A percentile compares a stretch with the other conserved stretches of the same genome.
phyloP scores from a whole-genome alignment of 768 basidiomycete genomes.

The Rhodotorula kratochvilovae region DNA sequence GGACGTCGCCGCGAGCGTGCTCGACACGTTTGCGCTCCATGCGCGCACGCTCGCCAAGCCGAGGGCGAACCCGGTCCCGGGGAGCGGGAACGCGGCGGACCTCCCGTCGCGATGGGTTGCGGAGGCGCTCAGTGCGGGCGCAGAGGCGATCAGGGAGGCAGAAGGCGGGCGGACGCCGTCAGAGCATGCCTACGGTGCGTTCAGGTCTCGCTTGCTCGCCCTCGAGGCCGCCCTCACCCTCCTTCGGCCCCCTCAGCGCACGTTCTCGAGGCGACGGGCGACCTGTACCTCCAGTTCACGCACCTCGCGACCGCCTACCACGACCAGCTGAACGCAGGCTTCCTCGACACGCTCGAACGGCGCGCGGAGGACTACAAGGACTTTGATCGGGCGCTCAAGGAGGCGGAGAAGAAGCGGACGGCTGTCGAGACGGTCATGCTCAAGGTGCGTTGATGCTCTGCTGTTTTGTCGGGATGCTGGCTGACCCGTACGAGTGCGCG shows the following conservation, averaged over 20 bases:
- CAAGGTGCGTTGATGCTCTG: neutral
- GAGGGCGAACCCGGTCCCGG: neutral
- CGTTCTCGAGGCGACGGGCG: neutral
- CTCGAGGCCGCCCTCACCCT: neutral
- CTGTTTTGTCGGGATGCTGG: neutral
- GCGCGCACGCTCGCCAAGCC: conserved; percentile 8
- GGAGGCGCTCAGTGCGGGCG: neutral
- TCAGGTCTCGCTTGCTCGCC: too few relatives aligned
- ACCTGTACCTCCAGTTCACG: neutral
- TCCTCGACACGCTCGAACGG: conserved; percentile 1
- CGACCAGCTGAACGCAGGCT: neutral
- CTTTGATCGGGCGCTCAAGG: neutral
- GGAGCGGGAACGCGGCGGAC: neutral
- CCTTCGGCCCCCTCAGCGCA: neutral
- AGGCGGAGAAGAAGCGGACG: conserved; percentile 23
- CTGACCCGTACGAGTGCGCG: neutral
- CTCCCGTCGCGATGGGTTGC: conserved; percentile 2
- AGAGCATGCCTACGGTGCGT: neutral
- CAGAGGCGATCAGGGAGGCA: neutral
- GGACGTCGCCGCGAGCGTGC: neutral
- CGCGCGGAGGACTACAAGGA: neutral
- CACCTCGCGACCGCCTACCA: neutral
- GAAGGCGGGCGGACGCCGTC: too few relatives aligned
- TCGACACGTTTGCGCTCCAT: neutral
- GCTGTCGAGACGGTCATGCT: neutral